Evolutionary conservation across 768 basidiomycete species (phyloP), one percentile per base, ranked within the genome.

Genomic region (Auricularia sp.): DNA sequence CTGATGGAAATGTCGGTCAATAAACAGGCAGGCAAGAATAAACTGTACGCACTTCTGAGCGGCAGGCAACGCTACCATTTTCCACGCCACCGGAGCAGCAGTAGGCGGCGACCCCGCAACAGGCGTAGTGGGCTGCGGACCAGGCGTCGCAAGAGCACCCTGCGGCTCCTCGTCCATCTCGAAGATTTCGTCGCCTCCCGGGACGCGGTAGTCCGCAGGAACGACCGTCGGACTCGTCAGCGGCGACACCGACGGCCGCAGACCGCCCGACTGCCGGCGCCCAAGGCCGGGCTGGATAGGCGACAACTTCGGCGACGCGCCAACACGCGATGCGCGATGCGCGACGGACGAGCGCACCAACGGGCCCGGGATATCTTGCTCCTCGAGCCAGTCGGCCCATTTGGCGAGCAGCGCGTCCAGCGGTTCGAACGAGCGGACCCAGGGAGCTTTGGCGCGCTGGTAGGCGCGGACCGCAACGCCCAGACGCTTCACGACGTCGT

Each of bases 81-180:
- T 76, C 75, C 77, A 78, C 5, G 73, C 77, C 1, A 68, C 67
- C 1, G 70, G 47, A 34, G 67, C 63, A n/a, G 67, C 63, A 39
- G 70, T 47, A 34, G 65, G n/a, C 13, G 62, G 69, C 47, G 67
- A 71, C 7, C 67, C 68, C 47, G 70, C 66, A 36, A 68, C 61
- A 21, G 65, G 34, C 42, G 66, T 34, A 21, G 69, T 63, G 1
- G 69, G 64, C 1, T 69, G 67, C 36, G 69, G 69, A 29, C 68
- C 66, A 3, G 68, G 67, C 8, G 65, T 56, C 6, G 56, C 14
- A 2, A 14, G 24, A 11, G 72, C 61, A 13, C 68, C 72, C 18
- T 76, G 67, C 2, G 74, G 61, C n/a, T 85, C 85, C 3, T 90
- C 90, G 70, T 95, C 94, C 92, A 95, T 94, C 6, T 78, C 71